phyloP scores from a whole-genome alignment of 768 basidiomycete species.

The Hortiboletus flavorubellus region DNA sequence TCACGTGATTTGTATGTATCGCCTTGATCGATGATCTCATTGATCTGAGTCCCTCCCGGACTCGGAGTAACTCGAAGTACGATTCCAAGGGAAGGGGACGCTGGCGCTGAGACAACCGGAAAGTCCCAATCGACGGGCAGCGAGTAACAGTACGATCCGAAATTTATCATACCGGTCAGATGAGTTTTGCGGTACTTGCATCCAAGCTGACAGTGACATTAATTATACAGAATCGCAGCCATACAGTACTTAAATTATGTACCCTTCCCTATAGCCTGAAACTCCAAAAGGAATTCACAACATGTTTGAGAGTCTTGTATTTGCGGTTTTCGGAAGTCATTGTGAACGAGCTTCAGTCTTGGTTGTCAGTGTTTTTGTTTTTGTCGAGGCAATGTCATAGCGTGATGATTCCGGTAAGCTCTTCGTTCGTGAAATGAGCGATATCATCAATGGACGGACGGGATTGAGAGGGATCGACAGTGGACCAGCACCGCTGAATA shows the following conservation, averaged over 20 bases:
- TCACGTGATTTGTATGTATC: background rate
- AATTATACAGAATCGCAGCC: background rate
- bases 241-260: background rate
- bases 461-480: slow-evolving; percentile 18
- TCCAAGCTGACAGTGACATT: background rate
- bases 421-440: slow-evolving; percentile 2
- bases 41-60: too few relatives aligned
- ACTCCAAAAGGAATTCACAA: background rate
- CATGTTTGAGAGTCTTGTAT: background rate
- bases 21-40: too few relatives aligned
- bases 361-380: background rate
- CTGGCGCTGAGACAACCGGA: too few relatives aligned
- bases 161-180: background rate
- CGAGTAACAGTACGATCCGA: too few relatives aligned
- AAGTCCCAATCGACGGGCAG: too few relatives aligned
- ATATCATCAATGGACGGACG: slow-evolving; percentile 35
- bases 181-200: background rate
- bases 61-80: too few relatives aligned
- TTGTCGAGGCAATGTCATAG: background rate
- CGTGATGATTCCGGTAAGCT: background rate
- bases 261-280: background rate
- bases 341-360: background rate
- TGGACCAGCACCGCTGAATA: slow-evolving; percentile 17
- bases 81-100: too few relatives aligned
- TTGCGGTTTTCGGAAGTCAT: too few relatives aligned